Percentiles rank a stretch among this genome's conserved stretches.
phyloP scores from a whole-genome alignment of 78 protist genomes.

The Dictyostelium firmibasis region DNA sequence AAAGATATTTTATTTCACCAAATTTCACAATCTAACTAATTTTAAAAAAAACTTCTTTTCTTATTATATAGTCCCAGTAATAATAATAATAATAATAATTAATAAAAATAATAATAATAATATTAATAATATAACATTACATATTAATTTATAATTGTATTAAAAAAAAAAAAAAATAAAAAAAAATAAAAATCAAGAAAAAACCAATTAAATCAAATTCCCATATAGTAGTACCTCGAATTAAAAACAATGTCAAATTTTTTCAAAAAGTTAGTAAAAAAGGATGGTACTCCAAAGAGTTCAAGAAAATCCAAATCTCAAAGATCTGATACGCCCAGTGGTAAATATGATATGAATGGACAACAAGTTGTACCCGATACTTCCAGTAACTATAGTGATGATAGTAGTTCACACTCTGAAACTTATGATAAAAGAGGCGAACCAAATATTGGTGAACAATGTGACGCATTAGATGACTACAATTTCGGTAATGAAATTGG shows the following conservation, averaged over 20 bases:
- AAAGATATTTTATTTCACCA: background rate
- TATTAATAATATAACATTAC: background rate
- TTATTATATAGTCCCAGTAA: background rate
- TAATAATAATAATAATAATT: background rate
- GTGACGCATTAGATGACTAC: background rate
- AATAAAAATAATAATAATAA: background rate
- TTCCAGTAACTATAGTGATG: background rate
- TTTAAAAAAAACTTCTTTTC: too few relatives aligned
- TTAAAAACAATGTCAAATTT: conserved; percentile 13
- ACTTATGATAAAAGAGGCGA: background rate
- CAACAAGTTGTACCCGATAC: background rate
- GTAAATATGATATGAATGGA: background rate
- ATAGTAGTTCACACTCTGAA: background rate
- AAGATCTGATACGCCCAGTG: background rate
- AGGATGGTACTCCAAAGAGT: background rate
- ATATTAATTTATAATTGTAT: background rate
- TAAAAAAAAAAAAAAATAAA: background rate
- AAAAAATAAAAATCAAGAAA: background rate
- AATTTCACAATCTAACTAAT: background rate
- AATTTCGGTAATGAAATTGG: conserved; percentile 43
- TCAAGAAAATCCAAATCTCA: background rate
- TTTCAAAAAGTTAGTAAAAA: background rate
- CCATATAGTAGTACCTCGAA: background rate
- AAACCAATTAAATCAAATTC: background rate
- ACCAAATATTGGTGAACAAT: background rate